Conservation (phyloP, 495 filamentous ascomycete species). For the Trichoderma parareesei region DNA sequence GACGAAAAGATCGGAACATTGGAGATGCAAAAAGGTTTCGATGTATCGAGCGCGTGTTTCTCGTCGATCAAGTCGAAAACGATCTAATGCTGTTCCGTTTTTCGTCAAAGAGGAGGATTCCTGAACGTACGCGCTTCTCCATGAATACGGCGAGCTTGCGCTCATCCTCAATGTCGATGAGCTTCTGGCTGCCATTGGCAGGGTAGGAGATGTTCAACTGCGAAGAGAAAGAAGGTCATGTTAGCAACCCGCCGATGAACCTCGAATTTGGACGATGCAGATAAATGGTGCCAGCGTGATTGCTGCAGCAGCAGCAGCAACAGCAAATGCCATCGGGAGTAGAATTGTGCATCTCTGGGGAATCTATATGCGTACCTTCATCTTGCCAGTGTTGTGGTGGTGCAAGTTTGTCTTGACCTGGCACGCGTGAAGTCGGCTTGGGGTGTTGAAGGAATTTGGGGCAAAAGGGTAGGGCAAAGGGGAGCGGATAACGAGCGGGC, state of each 20-base stretch:
- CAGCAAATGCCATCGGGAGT: too few relatives aligned
- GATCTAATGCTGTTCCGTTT: background rate
- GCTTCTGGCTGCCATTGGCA: constrained; percentile 97
- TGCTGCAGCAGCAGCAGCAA: too few relatives aligned
- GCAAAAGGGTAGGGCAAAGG: background rate
- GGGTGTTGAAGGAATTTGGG: constrained; percentile 5
- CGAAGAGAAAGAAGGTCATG: constrained; percentile 27
- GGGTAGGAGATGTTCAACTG: constrained; percentile 98
- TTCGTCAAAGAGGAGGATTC: background rate
- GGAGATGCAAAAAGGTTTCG: constrained; percentile 13
- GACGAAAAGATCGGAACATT: background rate
- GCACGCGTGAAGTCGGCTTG: constrained; percentile 12
- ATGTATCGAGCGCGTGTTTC: constrained; percentile 14
- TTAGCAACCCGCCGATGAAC: background rate
- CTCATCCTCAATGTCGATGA: constrained; percentile 98
- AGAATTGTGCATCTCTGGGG: too few relatives aligned
- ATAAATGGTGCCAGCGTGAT: too few relatives aligned
- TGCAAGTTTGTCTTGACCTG: constrained; percentile 11
- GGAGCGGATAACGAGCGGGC: background rate
- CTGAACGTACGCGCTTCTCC: constrained; percentile 37
- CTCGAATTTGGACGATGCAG: too few relatives aligned
- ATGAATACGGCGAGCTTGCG: constrained; percentile 58
- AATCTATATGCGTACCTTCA: constrained; percentile 13
- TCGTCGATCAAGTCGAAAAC: constrained; percentile 3
- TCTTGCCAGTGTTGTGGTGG: constrained; percentile 13